Base-by-base conservation (phyloP, 345 rosid species). In the Eucalyptus melliodora region DNA sequence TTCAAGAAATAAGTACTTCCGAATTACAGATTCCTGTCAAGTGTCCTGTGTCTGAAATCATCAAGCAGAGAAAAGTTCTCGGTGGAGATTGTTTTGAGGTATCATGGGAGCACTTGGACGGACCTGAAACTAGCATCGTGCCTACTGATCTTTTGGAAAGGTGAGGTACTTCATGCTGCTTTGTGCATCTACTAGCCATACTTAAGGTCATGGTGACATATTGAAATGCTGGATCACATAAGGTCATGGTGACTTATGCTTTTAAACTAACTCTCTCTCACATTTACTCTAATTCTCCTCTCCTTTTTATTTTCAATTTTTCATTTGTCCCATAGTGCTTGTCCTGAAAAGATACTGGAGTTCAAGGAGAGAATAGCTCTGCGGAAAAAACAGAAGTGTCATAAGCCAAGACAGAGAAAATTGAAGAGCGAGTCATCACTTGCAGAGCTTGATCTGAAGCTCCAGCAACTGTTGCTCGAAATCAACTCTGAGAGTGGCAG, bases 61-160 rank as follows among this genome's bases (percentile, higher is more conserved):
- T 98, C 49, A 98, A 96, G 92, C 92, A 65, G 34, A 92, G 98
- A 81, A 97, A 94, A 95, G 91, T 93, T 88, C 96, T 91, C 85
- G 98, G 98, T 88, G 94, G 88, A 89, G 97, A 96, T 62, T 94
- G 96, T 92, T 96, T 93, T 89, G 98, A 96, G 95, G 97, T 98
- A 67, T 90, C 89, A 47, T 97, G 98, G 99, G 95, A 94, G 91
- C 94, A 92, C 72, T 85, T 91, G 13, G 94, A 93, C 72, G 98
- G 99, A 87, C 92, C 95, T 90, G 90, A 92, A 91, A 92, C 95
- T 55, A 95, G 97, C 45, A 91, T 94, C 89, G 96, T 97, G 90
- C 95, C 97, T 86, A 96, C 96, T 56, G 97, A 96, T 94, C 97
- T 96, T 69, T 80, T 97, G 80, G 94, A 94, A 90, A 96, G 97